A percentile compares a stretch with the other conserved stretches of the same genome.
Conservation (phyloP, 2,329 filamentous ascomycete genomes). For the Teratosphaeriaceae sp. region DNA sequence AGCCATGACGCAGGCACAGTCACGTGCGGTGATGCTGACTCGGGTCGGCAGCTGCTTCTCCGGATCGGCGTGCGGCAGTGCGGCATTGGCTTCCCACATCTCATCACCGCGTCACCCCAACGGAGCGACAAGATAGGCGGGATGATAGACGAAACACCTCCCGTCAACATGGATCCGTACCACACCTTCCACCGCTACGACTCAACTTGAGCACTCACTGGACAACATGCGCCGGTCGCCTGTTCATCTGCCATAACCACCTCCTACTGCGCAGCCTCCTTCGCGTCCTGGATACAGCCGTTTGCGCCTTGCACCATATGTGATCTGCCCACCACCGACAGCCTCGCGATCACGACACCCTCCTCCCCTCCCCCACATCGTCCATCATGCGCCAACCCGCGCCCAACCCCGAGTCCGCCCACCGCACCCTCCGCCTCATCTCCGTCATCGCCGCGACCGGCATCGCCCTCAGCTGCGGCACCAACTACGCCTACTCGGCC, state of each 20-base stretch:
- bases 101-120: neutral
- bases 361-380: neutral
- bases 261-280: neutral
- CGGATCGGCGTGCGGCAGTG: neutral
- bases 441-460: constrained; percentile 79
- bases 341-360: neutral
- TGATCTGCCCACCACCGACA: neutral
- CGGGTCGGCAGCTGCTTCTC: neutral
- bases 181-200: too few relatives aligned
- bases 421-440: constrained; percentile 62
- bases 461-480: constrained; percentile 84
- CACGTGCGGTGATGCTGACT: neutral
- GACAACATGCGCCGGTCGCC: too few relatives aligned
- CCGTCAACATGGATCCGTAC: too few relatives aligned
- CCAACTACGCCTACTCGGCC: constrained; percentile 97
- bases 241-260: too few relatives aligned
- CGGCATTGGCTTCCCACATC: neutral
- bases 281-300: neutral
- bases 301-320: neutral
- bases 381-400: constrained; percentile 3
- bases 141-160: too few relatives aligned
- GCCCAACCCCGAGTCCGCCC: constrained; percentile 36
- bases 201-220: too few relatives aligned
- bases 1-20: neutral
- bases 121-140: neutral